A percentile compares a stretch with the other conserved stretches of the same genome.
phyloP scores from a whole-genome alignment of 441 rosid genomes.

The Eruca vesicaria region DNA sequence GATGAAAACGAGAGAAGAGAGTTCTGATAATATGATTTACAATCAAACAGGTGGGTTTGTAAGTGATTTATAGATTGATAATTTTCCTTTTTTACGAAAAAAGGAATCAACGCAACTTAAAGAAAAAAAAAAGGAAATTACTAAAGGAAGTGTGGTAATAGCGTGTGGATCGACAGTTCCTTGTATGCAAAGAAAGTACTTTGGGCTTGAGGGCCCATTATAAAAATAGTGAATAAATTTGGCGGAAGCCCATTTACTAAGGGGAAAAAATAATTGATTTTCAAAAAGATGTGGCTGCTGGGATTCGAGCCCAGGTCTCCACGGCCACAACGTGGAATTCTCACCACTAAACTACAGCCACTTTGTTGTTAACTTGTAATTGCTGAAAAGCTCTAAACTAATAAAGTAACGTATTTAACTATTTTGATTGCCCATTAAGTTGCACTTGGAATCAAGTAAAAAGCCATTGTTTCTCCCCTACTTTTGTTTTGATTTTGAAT shows the following conservation, averaged over 20 bases:
- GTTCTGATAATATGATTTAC: no score
- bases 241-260: neutral
- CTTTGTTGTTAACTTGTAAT: neutral
- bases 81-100: neutral
- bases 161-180: neutral
- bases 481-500: constrained; percentile 2
- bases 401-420: no score
- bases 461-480: neutral
- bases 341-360: constrained; percentile 70
- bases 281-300: constrained; percentile 50
- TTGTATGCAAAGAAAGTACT: neutral
- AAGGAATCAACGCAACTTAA: neutral
- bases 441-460: constrained; percentile 24
- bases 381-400: no score
- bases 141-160: no score
- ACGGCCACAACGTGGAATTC: constrained; percentile 73
- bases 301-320: constrained; percentile 73
- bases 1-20: neutral
- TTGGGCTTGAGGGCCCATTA: neutral
- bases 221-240: neutral
- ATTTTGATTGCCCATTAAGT: no score
- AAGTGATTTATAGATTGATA: neutral
- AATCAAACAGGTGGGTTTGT: no score
- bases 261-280: neutral
- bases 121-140: no score